phyloP scores from a whole-genome alignment of 257 asterid species.

The Scutellaria galericulata region DNA sequence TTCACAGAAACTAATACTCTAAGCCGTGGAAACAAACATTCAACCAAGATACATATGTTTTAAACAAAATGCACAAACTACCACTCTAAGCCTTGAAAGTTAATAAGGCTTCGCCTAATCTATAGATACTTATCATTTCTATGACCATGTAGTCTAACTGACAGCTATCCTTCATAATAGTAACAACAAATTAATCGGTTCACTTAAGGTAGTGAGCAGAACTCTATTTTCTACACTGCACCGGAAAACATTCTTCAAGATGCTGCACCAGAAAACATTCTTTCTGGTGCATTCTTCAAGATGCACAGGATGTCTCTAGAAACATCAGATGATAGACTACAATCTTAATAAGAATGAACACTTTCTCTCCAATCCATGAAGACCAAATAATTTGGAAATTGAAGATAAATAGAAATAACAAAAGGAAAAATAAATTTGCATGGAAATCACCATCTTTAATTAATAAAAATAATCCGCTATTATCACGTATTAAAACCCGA shows the following conservation, averaged over 20 bases:
- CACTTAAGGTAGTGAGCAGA: neutral
- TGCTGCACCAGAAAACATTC: no score
- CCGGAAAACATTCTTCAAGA: neutral
- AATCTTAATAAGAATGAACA: neutral
- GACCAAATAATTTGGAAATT: neutral
- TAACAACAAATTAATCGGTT: neutral
- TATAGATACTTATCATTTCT: neutral
- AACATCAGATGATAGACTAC: neutral
- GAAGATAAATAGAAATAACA: neutral
- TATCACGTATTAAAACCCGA: neutral
- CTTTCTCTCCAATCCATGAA: neutral
- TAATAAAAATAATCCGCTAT: neutral
- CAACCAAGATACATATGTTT: neutral
- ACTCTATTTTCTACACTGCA: neutral
- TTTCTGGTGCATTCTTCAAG: no score
- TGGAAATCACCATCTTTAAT: constrained; percentile 15
- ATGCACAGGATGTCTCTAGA: neutral
- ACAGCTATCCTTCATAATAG: neutral
- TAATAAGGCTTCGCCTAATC: constrained; percentile 2
- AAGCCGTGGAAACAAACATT: neutral
- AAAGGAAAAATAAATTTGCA: neutral
- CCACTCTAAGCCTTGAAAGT: neutral
- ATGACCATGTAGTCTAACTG: neutral
- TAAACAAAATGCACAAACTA: neutral
- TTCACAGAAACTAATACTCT: neutral